Evolutionary conservation across 192 early-diverging fungal genomes (phyloP).

Genomic region (Coemansia sp.): DNA sequence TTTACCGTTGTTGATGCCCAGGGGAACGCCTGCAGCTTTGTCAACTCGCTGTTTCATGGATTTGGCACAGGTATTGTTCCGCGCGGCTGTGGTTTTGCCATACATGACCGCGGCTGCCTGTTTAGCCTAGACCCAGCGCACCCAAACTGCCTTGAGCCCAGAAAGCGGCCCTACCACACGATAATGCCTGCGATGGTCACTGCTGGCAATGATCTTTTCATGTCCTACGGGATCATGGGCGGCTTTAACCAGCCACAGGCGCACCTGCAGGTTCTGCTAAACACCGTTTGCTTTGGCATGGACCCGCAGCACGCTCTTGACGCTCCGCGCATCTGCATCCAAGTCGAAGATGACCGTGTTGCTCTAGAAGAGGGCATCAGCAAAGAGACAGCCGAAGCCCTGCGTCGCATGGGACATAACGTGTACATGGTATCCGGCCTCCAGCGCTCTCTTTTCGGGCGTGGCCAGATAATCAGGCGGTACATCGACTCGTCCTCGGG

Average conservation of each 20-base stretch:
- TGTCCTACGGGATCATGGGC: constrained; percentile 62
- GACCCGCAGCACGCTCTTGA: constrained; percentile 70
- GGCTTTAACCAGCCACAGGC: constrained; percentile 83
- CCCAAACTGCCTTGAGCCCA: constrained; percentile 65
- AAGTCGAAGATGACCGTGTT: constrained; percentile 32
- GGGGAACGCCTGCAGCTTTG: constrained; percentile 82
- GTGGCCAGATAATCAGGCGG: constrained; percentile 70
- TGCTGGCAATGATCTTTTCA: constrained; percentile 15
- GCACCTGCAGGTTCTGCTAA: constrained; percentile 77
- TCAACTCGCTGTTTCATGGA: constrained; percentile 59
- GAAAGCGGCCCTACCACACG: constrained; percentile 78
- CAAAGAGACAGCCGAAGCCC: constrained; percentile 37
- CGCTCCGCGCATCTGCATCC: constrained; percentile 65
- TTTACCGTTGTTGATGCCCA: constrained; percentile 71
- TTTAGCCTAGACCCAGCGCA: constrained; percentile 62
- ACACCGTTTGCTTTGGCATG: constrained; percentile 59
- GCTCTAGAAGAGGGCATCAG: constrained; percentile 67
- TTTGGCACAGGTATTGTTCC: constrained; percentile 58
- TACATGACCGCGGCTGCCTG: constrained; percentile 70
- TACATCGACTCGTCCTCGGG: constrained; percentile 40
- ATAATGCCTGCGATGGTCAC: constrained; percentile 75
- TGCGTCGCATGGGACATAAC: constrained; percentile 62
- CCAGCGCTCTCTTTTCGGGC: constrained; percentile 63
- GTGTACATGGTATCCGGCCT: constrained; percentile 50
- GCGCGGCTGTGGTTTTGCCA: constrained; percentile 61